phyloP scores from a whole-genome alignment of 129 eudicot species.

The Logfia minima region DNA sequence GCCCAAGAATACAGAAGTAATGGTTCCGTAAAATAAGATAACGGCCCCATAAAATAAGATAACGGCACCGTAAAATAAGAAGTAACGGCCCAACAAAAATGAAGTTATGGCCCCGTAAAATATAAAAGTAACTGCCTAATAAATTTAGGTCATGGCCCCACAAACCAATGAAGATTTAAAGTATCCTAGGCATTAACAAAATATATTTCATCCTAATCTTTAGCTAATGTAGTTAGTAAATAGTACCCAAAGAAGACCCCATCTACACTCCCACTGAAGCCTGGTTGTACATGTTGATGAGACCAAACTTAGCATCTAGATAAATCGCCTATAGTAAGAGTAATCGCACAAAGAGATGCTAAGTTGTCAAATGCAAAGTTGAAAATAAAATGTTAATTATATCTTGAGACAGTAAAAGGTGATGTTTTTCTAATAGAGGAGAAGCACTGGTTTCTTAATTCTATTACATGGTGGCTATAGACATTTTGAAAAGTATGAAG shows the following conservation, averaged over 20 bases:
- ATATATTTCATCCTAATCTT: not conserved
- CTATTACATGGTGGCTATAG: not conserved
- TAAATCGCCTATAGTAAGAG: too few relatives aligned
- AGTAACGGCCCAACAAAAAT: not conserved
- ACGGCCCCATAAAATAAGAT: not conserved
- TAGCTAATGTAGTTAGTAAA: not conserved
- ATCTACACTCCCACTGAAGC: not conserved
- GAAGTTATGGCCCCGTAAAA: not conserved
- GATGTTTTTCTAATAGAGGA: too few relatives aligned
- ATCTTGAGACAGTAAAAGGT: too few relatives aligned
- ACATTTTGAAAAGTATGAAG: not conserved
- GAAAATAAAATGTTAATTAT: not conserved
- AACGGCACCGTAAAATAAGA: not conserved
- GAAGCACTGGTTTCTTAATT: too few relatives aligned
- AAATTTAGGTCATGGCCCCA: not conserved
- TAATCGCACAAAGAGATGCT: too few relatives aligned
- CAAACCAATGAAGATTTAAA: not conserved
- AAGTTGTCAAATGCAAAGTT: too few relatives aligned
- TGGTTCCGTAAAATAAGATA: not conserved
- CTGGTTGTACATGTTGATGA: not conserved
- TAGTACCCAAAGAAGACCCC: not conserved
- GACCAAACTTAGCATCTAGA: not conserved
- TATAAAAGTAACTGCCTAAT: not conserved
- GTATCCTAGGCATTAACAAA: not conserved
- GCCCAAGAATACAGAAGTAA: not conserved